A percentile compares a stretch with the other conserved stretches of the same genome.
phyloP scores from a whole-genome alignment of 345 rosid species.

The Adansonia digitata region DNA sequence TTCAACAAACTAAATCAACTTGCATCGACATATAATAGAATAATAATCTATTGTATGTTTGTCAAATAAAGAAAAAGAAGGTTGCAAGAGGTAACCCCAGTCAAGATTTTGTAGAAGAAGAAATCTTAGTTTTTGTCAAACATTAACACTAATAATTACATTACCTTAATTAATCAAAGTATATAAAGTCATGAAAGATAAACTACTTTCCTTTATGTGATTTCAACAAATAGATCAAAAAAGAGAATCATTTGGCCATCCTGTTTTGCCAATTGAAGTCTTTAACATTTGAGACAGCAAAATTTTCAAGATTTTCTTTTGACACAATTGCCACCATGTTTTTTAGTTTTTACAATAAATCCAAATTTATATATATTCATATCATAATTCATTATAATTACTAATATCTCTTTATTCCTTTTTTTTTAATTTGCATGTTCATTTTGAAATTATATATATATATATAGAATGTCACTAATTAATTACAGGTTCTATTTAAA shows the following conservation, averaged over 20 bases:
- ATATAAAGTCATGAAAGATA: not conserved
- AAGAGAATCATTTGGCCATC: not conserved
- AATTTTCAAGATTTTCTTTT: not conserved
- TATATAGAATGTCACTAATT: not conserved
- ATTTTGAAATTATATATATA: not conserved
- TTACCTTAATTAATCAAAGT: not conserved
- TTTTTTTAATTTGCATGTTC: not conserved
- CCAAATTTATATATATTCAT: not conserved
- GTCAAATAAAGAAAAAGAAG: not conserved
- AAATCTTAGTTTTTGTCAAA: conserved; percentile 1
- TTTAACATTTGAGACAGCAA: conserved; percentile 1
- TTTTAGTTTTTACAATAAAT: not conserved
- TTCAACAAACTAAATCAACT: no score
- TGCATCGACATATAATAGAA: no score
- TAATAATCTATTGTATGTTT: no score
- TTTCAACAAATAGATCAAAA: not conserved
- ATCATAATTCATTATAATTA: not conserved
- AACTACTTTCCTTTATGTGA: not conserved
- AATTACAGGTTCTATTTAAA: not conserved
- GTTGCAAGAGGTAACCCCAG: not conserved
- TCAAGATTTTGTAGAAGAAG: not conserved
- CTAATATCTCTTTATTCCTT: not conserved
- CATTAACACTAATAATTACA: not conserved
- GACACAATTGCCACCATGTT: not conserved
- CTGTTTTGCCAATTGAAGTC: not conserved